Percentiles rank a stretch among this genome's conserved stretches.
Conservation (phyloP, 768 basidiomycete genomes). For the Lentinula guzmanii region DNA sequence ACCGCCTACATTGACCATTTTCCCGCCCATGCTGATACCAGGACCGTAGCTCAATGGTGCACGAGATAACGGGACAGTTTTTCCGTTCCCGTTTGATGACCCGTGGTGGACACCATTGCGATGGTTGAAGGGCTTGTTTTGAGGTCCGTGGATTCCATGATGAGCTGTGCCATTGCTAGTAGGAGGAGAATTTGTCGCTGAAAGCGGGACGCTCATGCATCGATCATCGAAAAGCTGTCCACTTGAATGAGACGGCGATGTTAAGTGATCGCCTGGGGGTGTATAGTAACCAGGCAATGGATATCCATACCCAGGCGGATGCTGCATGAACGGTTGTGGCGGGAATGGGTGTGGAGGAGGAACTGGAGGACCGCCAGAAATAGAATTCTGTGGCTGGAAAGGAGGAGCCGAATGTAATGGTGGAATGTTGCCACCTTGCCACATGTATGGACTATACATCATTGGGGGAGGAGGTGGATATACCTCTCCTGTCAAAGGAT, state of each 20-base stretch:
- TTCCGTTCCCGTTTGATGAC: background rate
- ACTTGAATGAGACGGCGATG: conserved; percentile 17
- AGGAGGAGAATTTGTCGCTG: background rate
- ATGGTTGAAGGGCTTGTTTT: conserved; percentile 8
- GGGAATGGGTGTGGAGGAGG: conserved; percentile 8
- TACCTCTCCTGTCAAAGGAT: conserved; percentile 24
- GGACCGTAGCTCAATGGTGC: conserved; percentile 70
- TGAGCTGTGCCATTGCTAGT: background rate
- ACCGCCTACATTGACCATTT: conserved; percentile 19
- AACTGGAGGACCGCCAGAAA: background rate
- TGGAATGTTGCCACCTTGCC: background rate
- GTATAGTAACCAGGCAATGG: conserved; percentile 28
- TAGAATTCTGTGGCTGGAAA: conserved; percentile 13
- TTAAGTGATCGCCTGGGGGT: conserved; percentile 21
- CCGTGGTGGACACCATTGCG: conserved; percentile 13
- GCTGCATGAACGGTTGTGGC: conserved; percentile 25
- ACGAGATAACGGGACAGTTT: conserved; percentile 31
- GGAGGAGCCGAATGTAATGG: conserved; percentile 9
- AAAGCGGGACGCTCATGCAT: conserved; percentile 18
- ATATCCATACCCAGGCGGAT: conserved; percentile 22
- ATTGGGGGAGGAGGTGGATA: conserved; percentile 20
- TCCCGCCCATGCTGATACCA: conserved; percentile 47
- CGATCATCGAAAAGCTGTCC: conserved; percentile 17
- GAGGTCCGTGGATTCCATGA: background rate
- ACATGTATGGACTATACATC: conserved; percentile 14